Evolutionary conservation across 768 basidiomycete genomes (phyloP).

Genomic region (Rhizopogon roseolus): DNA sequence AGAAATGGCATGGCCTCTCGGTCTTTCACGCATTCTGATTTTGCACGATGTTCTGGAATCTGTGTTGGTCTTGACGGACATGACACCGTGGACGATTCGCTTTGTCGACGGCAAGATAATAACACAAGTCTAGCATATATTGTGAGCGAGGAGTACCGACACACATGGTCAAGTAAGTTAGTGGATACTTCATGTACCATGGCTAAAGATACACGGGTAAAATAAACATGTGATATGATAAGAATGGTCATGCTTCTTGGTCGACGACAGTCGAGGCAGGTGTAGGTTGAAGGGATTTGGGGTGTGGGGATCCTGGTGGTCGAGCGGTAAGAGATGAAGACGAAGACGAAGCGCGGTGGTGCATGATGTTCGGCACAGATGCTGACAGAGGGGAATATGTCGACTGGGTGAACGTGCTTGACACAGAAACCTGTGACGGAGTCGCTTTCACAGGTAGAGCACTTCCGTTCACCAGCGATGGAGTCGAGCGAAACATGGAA

Average conservation of each 20-base stretch:
- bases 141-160: not conserved
- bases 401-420: conserved; percentile 4
- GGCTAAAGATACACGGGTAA: conserved; percentile 19
- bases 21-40: conserved; percentile 1
- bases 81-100: too few species aligned
- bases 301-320: conserved; percentile 7
- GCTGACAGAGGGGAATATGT: conserved; percentile 14
- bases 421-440: conserved; percentile 8
- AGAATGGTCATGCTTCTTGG: conserved; percentile 19
- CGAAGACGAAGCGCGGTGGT: conserved; percentile 8
- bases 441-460: conserved; percentile 17
- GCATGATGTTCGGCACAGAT: conserved; percentile 21
- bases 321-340: conserved; percentile 6
- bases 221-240: conserved; percentile 19
- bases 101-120: too few species aligned
- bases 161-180: not conserved
- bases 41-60: not conserved
- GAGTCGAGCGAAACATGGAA: conserved; percentile 7
- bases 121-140: not conserved
- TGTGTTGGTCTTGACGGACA: too few species aligned
- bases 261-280: conserved; percentile 14
- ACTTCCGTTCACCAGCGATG: conserved; percentile 17
- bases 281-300: conserved; percentile 8
- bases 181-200: not conserved
- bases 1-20: conserved; percentile 7